Conservation (phyloP, 768 basidiomycete genomes). For the Hygrocybe coccinea region DNA sequence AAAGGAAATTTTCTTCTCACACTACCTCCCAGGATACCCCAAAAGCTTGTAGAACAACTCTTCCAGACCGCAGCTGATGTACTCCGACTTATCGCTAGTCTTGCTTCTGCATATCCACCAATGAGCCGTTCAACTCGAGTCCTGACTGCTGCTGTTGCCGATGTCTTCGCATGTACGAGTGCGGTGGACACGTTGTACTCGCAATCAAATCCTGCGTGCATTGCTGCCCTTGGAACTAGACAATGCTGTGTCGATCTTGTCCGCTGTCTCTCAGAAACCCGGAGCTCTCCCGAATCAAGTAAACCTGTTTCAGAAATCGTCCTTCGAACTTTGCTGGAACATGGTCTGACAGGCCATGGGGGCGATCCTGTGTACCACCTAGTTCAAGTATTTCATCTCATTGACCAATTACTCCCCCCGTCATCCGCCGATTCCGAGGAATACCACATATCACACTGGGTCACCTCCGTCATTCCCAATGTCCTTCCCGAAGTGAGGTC, state of each 20-base stretch:
- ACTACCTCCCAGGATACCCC: conserved; percentile 34
- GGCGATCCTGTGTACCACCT: conserved; percentile 57
- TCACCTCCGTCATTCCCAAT: conserved; percentile 50
- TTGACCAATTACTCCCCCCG: conserved; percentile 53
- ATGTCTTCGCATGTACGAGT: conserved; percentile 54
- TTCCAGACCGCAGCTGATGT: conserved; percentile 52
- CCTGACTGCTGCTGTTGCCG: conserved; percentile 42
- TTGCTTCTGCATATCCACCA: conserved; percentile 45
- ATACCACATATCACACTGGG: conserved; percentile 41
- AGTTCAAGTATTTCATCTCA: conserved; percentile 49
- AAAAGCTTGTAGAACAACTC: conserved; percentile 47
- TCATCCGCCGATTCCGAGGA: conserved; percentile 21
- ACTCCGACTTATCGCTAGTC: conserved; percentile 44
- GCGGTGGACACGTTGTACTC: conserved; percentile 40
- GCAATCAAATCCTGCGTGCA: conserved; percentile 33
- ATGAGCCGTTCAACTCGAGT: conserved; percentile 46
- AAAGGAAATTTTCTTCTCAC: conserved; percentile 46
- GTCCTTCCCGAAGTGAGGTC: conserved; percentile 48
- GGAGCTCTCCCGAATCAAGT: conserved; percentile 29
- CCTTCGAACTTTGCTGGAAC: conserved; percentile 52
- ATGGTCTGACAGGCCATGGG: conserved; percentile 34
- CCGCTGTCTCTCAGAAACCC: conserved; percentile 35
- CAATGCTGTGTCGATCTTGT: conserved; percentile 51
- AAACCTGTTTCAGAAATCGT: conserved; percentile 47
- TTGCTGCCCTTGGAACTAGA: conserved; percentile 41